Evolutionary conservation across 352 stramenopile genomes (phyloP), one percentile per base, ranked within the genome.

Genomic region (Pythium brachiatum): DNA sequence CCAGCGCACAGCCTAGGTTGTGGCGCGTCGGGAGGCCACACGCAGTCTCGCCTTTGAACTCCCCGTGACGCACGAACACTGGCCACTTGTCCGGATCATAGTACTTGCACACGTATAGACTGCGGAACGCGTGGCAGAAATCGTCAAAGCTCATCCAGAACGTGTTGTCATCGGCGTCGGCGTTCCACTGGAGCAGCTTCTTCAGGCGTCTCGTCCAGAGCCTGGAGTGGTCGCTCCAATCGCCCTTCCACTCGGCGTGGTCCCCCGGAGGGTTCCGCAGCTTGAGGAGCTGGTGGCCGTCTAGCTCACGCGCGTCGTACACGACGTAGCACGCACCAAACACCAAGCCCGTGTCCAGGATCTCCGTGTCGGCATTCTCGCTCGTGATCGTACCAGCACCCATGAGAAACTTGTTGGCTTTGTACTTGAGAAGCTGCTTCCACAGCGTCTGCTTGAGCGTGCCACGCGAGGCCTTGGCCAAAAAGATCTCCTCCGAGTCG

Each of bases 81-180:
- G 64, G 73, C 90, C 90, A 97, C 62, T 92, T 95, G 61, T 43
- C 58, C 11, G 89, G 88, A 59, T 97, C 91, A 69, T 98, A 98
- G 68, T 97, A 94, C 9, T 89, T 78, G 57, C 93, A 98, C 26
- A 97, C 72, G 78, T 98, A 98, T 0, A 97, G 66, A 50, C 83
- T 91, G 16, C 85, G 91, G 69, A 98, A 98, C 29, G 80, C 74
- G 38, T 94, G 77, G 64, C 85, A 93, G 62, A 98, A 98, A 66
- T 98, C 93, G 70, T 98, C 89, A 75, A 98, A 97, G 66, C 85
- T 92, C 88, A 98, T 98, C 88, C 88, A 98, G 70, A 98, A 98
- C 43, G 89, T 96, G 64, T 96, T 97, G 69, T 97, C 89, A 48
- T 89, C 80, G 31, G 70, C 77, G 51, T 95, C 76, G 12, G 83